A percentile compares a stretch with the other conserved stretches of the same genome.
These are phyloP conservation scores for Lactarius pseudohatsudake DNA, from an alignment of 768 basidiomycete genomes.

Conservation along the genomic window DNA sequence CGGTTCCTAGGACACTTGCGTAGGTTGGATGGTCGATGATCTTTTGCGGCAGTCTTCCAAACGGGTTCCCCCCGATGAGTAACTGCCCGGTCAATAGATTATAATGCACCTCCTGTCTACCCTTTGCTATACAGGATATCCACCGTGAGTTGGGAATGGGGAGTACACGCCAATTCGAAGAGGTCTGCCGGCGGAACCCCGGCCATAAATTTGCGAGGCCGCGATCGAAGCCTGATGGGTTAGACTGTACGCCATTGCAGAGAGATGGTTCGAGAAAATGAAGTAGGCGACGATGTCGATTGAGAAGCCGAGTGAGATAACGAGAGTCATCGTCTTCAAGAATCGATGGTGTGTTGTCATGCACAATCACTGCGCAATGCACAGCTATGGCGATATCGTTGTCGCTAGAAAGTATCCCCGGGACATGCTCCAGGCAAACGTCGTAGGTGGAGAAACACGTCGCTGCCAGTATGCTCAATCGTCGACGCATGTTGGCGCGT, in stretches of 20 bases:
- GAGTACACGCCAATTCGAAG: slow-evolving; percentile 13
- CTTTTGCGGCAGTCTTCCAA: slow-evolving; percentile 9
- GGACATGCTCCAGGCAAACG: not conserved
- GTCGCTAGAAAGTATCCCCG: not conserved
- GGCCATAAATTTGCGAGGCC: slow-evolving; percentile 12
- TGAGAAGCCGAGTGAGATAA: slow-evolving; percentile 5
- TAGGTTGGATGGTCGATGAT: slow-evolving; percentile 5
- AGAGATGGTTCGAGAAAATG: slow-evolving; percentile 2
- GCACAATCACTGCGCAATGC: slow-evolving; percentile 19
- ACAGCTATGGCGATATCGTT: slow-evolving; percentile 11
- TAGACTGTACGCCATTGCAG: not conserved
- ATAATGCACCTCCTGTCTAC: slow-evolving; percentile 8
- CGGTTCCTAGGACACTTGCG: slow-evolving; percentile 4
- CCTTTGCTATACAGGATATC: slow-evolving; percentile 3
- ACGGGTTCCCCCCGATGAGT: not conserved
- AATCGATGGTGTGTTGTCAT: slow-evolving; percentile 5
- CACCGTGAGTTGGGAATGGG: slow-evolving; percentile 16
- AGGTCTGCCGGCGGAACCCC: not conserved
- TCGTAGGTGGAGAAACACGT: slow-evolving; percentile 16
- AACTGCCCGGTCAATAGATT: slow-evolving; percentile 10
- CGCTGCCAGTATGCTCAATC: slow-evolving; percentile 10
- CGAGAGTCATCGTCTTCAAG: not conserved
- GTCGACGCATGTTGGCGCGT: not conserved
- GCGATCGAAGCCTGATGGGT: not conserved
- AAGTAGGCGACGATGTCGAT: slow-evolving; percentile 3